Percentiles rank a stretch among this genome's conserved stretches.
Conservation (phyloP, 495 filamentous ascomycete species). For the Penicillium waksmanii region DNA sequence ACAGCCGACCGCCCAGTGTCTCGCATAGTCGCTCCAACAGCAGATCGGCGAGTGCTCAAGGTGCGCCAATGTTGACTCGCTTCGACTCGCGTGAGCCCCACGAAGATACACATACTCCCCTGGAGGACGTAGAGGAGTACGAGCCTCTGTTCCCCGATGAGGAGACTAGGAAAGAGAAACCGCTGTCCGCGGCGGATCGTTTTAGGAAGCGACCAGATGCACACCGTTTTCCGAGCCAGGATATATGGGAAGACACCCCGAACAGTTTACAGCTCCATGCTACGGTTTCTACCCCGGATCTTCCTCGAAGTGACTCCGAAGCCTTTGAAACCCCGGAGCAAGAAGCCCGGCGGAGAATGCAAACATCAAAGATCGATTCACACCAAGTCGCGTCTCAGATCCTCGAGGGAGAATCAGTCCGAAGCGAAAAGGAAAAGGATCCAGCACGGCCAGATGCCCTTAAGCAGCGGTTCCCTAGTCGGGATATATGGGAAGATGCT, state of each 20-base stretch:
- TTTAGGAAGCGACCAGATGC: constrained; percentile 64
- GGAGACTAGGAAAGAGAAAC: constrained; percentile 60
- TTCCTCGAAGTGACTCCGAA: constrained; percentile 32
- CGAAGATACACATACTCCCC: constrained; percentile 64
- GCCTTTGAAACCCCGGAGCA: constrained; percentile 61
- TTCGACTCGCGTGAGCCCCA: constrained; percentile 55
- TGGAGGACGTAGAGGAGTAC: constrained; percentile 92
- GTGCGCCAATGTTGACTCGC: constrained; percentile 48
- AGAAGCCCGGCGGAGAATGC: constrained; percentile 55
- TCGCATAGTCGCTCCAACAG: constrained; percentile 72
- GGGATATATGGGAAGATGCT: constrained; percentile 95
- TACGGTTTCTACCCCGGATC: constrained; percentile 81
- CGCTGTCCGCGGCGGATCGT: constrained; percentile 60
- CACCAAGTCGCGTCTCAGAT: constrained; percentile 50
- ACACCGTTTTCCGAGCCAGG: constrained; percentile 87
- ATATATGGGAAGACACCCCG: constrained; percentile 97
- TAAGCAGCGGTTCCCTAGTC: constrained; percentile 85
- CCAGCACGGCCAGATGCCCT: constrained; percentile 50
- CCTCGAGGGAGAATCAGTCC: constrained; percentile 31
- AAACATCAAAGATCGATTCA: constrained; percentile 50
- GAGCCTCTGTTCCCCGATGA: constrained; percentile 94
- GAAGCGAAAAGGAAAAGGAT: constrained; percentile 40
- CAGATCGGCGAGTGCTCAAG: constrained; percentile 67
- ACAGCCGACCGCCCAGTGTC: constrained; percentile 57
- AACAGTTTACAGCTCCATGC: constrained; percentile 81